These are phyloP conservation scores for Ophiosphaerella narmari DNA, from an alignment of 2,329 filamentous ascomycete species.

Conservation along the genomic window DNA sequence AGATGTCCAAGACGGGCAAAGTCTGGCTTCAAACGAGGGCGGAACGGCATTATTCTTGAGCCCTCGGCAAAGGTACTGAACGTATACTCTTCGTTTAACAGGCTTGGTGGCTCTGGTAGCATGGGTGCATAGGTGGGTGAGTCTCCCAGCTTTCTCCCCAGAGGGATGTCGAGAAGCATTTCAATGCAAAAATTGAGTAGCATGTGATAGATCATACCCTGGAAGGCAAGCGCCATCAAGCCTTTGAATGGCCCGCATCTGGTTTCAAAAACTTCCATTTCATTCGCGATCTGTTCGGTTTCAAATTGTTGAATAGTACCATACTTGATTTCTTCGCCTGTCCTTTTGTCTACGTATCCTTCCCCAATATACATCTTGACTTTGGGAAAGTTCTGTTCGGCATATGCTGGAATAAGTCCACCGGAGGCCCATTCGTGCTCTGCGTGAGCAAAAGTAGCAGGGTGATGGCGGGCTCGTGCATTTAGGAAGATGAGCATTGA, in stretches of 20 bases:
- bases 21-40: slow-evolving; percentile 53
- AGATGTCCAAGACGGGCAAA: slow-evolving; percentile 55
- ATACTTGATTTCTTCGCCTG: neutral
- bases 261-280: neutral
- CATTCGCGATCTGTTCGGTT: neutral
- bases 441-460: neutral
- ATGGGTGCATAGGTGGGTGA: neutral
- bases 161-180: neutral
- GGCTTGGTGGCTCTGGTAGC: neutral
- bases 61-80: neutral
- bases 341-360: neutral
- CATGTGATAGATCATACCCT: neutral
- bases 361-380: neutral
- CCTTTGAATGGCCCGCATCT: neutral
- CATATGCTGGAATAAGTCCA: neutral
- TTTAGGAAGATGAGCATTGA: neutral
- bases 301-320: neutral
- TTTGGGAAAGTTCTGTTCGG: neutral
- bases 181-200: neutral
- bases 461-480: neutral
- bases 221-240: neutral
- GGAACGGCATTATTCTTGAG: slow-evolving; percentile 47
- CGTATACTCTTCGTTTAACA: neutral
- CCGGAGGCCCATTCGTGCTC: neutral
- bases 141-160: neutral